phyloP scores from a whole-genome alignment of 2,329 filamentous ascomycete genomes.

The Coleophoma eucalyptorum region DNA sequence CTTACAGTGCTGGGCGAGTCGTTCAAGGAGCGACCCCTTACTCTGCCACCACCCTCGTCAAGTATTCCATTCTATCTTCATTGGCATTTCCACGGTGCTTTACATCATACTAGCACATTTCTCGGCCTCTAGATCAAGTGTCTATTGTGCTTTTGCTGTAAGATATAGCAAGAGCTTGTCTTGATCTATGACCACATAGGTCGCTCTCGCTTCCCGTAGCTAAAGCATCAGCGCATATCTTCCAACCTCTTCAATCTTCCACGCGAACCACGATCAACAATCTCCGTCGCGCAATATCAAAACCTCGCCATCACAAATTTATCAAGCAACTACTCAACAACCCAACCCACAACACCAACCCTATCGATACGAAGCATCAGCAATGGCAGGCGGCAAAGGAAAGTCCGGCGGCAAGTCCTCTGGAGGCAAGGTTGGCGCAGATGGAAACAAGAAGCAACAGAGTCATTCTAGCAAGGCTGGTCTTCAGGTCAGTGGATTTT shows the following conservation, averaged over 20 bases:
- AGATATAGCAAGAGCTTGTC: too few species aligned
- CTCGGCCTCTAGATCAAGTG: not conserved
- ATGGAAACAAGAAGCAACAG: conserved; percentile 30
- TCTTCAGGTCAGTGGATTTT: conserved; percentile 27
- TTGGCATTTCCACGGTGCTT: not conserved
- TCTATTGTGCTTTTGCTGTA: not conserved
- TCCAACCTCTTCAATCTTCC: not conserved
- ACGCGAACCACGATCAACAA: conserved; percentile 3
- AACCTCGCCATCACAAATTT: conserved; percentile 2
- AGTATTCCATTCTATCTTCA: not conserved
- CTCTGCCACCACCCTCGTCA: not conserved
- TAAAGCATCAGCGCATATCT: conserved; percentile 2
- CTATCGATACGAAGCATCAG: conserved; percentile 4
- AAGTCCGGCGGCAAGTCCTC: conserved; percentile 32
- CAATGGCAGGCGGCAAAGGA: conserved; percentile 31
- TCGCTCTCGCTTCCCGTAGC: not conserved
- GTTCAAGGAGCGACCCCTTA: not conserved
- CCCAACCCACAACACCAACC: not conserved
- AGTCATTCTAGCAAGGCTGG: conserved; percentile 31
- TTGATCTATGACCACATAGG: not conserved
- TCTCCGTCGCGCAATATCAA: not conserved
- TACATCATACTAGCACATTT: not conserved
- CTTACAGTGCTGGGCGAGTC: not conserved
- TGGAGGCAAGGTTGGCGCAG: conserved; percentile 30
- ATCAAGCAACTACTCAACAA: conserved; percentile 2